phyloP scores from a whole-genome alignment of 176 grass and related monocot species.

The Urochloa ruziziensis region DNA sequence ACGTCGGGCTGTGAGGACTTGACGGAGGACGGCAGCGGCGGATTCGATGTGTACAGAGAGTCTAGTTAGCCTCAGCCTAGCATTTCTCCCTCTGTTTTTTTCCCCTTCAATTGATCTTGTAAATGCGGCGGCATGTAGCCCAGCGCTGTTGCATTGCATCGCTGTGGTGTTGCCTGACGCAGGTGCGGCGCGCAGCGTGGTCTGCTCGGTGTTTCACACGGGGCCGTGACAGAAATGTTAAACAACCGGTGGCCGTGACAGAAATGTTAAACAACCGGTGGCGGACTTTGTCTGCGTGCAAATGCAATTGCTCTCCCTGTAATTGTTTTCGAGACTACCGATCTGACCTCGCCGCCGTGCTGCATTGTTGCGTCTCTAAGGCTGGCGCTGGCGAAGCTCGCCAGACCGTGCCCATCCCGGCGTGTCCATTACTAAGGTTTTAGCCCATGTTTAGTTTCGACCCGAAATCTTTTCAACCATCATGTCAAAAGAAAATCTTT shows the following conservation, averaged over 20 bases:
- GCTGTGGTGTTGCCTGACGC: not conserved
- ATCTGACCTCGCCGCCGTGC: not conserved
- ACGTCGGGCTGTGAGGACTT: conserved; percentile 22
- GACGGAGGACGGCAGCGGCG: not conserved
- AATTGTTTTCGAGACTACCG: not conserved
- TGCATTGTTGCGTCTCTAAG: not conserved
- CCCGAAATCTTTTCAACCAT: no score
- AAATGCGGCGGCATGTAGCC: not conserved
- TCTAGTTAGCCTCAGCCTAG: not conserved
- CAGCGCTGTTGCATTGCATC: not conserved
- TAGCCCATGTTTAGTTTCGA: no score
- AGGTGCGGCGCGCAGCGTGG: not conserved
- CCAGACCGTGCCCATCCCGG: not conserved
- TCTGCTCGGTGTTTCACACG: not conserved
- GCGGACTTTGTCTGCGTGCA: not conserved
- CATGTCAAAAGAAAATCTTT: no score
- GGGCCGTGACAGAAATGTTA: not conserved
- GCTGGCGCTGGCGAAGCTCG: not conserved
- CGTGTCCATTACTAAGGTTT: not conserved
- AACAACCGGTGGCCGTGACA: no score
- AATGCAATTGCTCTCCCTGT: no score
- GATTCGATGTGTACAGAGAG: not conserved
- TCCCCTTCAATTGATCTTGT: not conserved
- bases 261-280: no score
- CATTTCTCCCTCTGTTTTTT: not conserved